Percentiles rank a stretch among this genome's conserved stretches.
phyloP scores from a whole-genome alignment of 163 green algal species.

The Scenedesmus sp. region DNA sequence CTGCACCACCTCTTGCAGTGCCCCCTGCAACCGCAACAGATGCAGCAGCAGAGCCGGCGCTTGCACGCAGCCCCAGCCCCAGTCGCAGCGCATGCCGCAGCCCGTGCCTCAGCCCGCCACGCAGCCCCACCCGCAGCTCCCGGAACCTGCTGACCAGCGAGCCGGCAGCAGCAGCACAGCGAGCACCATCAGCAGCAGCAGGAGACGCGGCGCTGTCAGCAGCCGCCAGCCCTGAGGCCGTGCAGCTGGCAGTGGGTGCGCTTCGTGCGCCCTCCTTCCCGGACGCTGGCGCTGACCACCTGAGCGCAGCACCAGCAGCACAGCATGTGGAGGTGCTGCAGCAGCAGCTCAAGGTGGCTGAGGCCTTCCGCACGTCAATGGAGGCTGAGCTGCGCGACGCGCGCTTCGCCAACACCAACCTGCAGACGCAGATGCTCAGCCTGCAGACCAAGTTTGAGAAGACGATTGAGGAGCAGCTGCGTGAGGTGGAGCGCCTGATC shows the following conservation, averaged over 20 bases:
- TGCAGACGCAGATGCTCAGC: constrained; percentile 44
- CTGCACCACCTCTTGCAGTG: not conserved
- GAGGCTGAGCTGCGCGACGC: constrained; percentile 40
- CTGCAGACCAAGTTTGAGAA: constrained; percentile 46
- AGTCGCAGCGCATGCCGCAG: no score
- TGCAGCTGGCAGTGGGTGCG: not conserved
- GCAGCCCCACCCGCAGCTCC: not conserved
- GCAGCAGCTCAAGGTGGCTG: constrained; percentile 38
- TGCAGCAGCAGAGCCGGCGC: not conserved
- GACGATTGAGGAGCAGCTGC: constrained; percentile 36
- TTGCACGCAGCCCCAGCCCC: not conserved
- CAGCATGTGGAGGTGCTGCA: constrained; percentile 12
- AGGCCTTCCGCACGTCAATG: constrained; percentile 24
- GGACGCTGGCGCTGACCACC: not conserved
- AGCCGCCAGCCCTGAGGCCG: not conserved
- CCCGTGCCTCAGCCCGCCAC: not conserved
- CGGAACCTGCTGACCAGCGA: not conserved
- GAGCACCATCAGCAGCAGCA: not conserved
- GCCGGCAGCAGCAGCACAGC: not conserved
- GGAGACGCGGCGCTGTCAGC: not conserved
- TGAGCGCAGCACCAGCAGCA: not conserved
- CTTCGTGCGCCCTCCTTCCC: not conserved
- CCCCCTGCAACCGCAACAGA: not conserved
- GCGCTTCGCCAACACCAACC: constrained; percentile 21
- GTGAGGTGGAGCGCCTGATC: constrained; percentile 35